Conservation (phyloP, 805 yeast genomes). For the Suhomyces prunicola region DNA sequence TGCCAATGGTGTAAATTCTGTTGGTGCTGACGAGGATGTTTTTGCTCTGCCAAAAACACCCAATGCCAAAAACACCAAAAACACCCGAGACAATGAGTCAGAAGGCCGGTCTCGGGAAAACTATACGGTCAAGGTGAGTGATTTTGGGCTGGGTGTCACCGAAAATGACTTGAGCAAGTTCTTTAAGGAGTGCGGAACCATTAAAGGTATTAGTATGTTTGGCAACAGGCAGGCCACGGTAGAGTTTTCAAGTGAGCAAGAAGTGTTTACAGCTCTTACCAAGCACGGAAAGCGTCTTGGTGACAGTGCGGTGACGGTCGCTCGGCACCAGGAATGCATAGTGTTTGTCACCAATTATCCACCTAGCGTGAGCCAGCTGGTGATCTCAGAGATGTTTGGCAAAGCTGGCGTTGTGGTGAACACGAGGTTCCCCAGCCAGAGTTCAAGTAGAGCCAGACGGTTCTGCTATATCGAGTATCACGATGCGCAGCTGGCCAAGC, state of each 20-base stretch:
- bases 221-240: constrained; percentile 44
- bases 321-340: constrained; percentile 46
- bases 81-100: neutral
- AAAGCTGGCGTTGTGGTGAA: constrained; percentile 42
- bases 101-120: constrained; percentile 55
- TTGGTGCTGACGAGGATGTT: neutral
- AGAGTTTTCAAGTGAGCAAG: constrained; percentile 51
- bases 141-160: constrained; percentile 43
- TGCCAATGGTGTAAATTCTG: neutral
- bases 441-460: constrained; percentile 52
- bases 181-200: constrained; percentile 61
- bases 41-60: neutral
- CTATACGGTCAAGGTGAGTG: constrained; percentile 51
- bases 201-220: constrained; percentile 33
- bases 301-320: constrained; percentile 44
- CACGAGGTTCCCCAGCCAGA: constrained; percentile 63
- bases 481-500: constrained; percentile 39
- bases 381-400: constrained; percentile 41
- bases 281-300: constrained; percentile 50
- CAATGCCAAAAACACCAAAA: neutral
- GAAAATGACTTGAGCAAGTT: constrained; percentile 39
- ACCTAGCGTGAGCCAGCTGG: constrained; percentile 41
- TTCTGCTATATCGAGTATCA: constrained; percentile 71
- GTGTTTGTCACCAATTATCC: constrained; percentile 78
- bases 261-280: constrained; percentile 57